phyloP scores from a whole-genome alignment of 495 filamentous ascomycete genomes.

The Glutinoglossum americanum region DNA sequence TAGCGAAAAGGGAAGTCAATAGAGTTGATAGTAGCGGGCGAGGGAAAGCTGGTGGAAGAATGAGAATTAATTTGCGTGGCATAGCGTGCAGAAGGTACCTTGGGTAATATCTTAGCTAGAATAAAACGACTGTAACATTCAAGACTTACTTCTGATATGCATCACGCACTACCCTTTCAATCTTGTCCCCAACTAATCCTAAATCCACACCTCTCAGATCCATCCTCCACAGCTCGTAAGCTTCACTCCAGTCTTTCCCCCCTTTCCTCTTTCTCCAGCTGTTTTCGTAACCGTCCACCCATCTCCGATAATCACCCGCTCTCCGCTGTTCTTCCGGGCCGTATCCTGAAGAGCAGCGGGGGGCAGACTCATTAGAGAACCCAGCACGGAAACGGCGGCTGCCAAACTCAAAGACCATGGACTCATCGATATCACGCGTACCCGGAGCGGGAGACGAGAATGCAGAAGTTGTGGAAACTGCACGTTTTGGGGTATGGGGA shows the following conservation, averaged over 20 bases:
- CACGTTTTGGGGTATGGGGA: conserved; percentile 39
- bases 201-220: conserved; percentile 54
- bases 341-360: conserved; percentile 50
- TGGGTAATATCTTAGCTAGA: not conserved
- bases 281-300: conserved; percentile 32
- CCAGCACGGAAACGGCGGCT: conserved; percentile 60
- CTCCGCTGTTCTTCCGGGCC: conserved; percentile 53
- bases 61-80: conserved; percentile 45
- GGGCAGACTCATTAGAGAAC: conserved; percentile 58
- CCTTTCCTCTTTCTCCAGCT: conserved; percentile 21
- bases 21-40: conserved; percentile 54
- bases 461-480: conserved; percentile 26
- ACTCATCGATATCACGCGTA: conserved; percentile 66
- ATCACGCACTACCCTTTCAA: conserved; percentile 65
- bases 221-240: conserved; percentile 62
- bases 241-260: conserved; percentile 39
- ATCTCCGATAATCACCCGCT: conserved; percentile 61
- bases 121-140: not conserved
- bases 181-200: conserved; percentile 64
- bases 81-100: conserved; percentile 53
- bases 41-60: conserved; percentile 57
- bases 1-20: conserved; percentile 53
- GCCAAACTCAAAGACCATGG: conserved; percentile 64
- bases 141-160: conserved; percentile 50
- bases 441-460: conserved; percentile 52